Evolutionary conservation across 2,329 filamentous ascomycete species (phyloP).

Genomic region (Alternaria gansuensis): DNA sequence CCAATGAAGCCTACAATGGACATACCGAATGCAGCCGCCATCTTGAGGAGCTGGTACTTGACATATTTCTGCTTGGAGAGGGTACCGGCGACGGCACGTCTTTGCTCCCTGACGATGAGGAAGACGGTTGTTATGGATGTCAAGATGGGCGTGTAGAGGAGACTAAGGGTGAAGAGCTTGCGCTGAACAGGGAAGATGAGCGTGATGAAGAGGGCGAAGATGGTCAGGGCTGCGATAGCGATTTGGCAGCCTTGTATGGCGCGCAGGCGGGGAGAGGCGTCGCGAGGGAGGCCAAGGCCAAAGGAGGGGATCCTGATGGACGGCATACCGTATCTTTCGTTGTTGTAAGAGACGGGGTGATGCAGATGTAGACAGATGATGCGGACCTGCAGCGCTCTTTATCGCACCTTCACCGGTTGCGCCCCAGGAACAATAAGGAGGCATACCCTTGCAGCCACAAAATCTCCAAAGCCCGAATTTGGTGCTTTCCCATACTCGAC

Average conservation of each 20-base stretch:
- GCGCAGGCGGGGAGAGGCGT: slow-evolving; percentile 33
- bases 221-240: slow-evolving; percentile 24
- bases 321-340: background rate
- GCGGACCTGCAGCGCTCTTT: slow-evolving; percentile 17
- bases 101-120: slow-evolving; percentile 34
- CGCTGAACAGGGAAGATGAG: slow-evolving; percentile 31
- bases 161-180: slow-evolving; percentile 37
- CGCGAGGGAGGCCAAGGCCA: slow-evolving; percentile 8
- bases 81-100: slow-evolving; percentile 25
- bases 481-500: slow-evolving; percentile 18
- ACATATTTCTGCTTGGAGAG: slow-evolving; percentile 36
- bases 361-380: background rate
- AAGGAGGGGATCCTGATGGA: background rate
- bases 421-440: slow-evolving; percentile 14
- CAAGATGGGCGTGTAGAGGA: slow-evolving; percentile 35
- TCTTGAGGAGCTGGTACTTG: slow-evolving; percentile 38
- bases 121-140: slow-evolving; percentile 32
- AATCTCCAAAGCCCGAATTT: slow-evolving; percentile 10
- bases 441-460: slow-evolving; percentile 10
- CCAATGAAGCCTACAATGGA: slow-evolving; percentile 34
- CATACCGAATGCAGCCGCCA: slow-evolving; percentile 27
- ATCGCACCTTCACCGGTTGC: slow-evolving; percentile 37
- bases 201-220: slow-evolving; percentile 29
- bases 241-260: slow-evolving; percentile 33
- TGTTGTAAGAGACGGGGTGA: background rate